Base-by-base conservation (phyloP, 1,284 basidiomycete species). In the Butyriboletus pseudospeciosus region DNA sequence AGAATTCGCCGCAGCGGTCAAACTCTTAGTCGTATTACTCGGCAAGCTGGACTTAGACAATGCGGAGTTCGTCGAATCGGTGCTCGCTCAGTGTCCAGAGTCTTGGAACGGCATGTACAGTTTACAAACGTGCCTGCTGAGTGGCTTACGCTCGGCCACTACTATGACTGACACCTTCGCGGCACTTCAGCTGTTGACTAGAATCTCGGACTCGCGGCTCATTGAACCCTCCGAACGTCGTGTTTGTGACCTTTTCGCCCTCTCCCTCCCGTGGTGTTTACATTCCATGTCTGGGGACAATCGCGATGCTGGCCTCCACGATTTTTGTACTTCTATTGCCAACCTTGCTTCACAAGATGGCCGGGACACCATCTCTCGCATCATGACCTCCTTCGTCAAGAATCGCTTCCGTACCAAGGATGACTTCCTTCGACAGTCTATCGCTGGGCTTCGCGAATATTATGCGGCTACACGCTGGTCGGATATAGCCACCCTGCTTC, bases 401-500 rank as follows among this genome's bases (percentile, higher is more conserved):
- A 78, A 80, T 25, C 88, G 92, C 43, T 98, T 98, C 78, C 80
- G 94, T 42, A 93, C 93, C 3, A 90, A 90, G 67, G 95, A 98
- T 53, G 94, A 98, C 70, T 94, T 98, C 71, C 80, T 96, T 55
- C 85, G 93, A 4, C 94, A 98, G 68, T 94, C 93, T 0, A 86
- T 93, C 20, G 78, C 83, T 4, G 87, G 90, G 61, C 79, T 98
- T 41, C 84, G 92, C 32, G 92, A 95, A 64, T 83, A 92, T 65
- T 94, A 89, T 74, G 82, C 82, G 25, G 65, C 68, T 48, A 84
- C 81, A 63, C 79, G 77, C 68, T 94, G 80, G 87, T 84, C 79
- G 35, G 83, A 90, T 44, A 80, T 94, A 37, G 84, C 91, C 46
- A 91, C 91, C 0, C 76, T 94, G 10, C 80, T 97, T 14, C 79